A percentile compares a stretch with the other conserved stretches of the same genome.
phyloP scores from a whole-genome alignment of 164 flowering plant genomes.

The Magnolia kwangsiensis region DNA sequence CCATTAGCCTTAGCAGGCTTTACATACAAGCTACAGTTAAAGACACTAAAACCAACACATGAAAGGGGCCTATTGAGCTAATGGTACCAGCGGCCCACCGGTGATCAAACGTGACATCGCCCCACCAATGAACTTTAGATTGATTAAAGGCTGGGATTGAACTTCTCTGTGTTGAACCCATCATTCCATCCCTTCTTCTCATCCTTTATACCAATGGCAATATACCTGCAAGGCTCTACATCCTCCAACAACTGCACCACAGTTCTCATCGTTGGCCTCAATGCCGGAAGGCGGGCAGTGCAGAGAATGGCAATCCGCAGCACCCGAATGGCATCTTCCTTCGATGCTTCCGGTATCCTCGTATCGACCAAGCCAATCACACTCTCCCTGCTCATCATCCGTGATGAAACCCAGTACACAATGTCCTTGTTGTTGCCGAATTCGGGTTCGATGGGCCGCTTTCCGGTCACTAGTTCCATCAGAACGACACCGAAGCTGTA shows the following conservation, averaged over 20 bases:
- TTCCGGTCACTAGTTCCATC: slow-evolving; percentile 73
- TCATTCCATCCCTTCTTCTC: background rate
- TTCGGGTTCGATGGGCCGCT: slow-evolving; percentile 51
- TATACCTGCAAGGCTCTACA: slow-evolving; percentile 27
- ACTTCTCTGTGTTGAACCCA: background rate
- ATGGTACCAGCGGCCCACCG: no score
- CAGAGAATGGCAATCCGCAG: slow-evolving; percentile 49
- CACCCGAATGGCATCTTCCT: slow-evolving; percentile 57
- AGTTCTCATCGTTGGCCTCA: slow-evolving; percentile 73
- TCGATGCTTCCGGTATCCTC: slow-evolving; percentile 30
- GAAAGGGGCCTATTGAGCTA: no score
- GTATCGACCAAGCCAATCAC: slow-evolving; percentile 40
- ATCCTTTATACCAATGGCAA: slow-evolving; percentile 24
- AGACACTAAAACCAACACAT: no score
- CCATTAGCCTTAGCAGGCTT: no score
- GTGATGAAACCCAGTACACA: slow-evolving; percentile 46
- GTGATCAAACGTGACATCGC: no score
- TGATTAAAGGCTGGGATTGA: slow-evolving; percentile 2
- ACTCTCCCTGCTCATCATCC: slow-evolving; percentile 27
- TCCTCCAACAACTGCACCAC: slow-evolving; percentile 79
- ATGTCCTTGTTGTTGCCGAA: slow-evolving; percentile 65
- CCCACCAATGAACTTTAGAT: background rate
- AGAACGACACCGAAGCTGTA: slow-evolving; percentile 80
- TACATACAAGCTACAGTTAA: no score
- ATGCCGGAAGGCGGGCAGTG: slow-evolving; percentile 49